Base-by-base conservation (phyloP, 106 monocot genomes). In the Platanthera zijinensis region DNA sequence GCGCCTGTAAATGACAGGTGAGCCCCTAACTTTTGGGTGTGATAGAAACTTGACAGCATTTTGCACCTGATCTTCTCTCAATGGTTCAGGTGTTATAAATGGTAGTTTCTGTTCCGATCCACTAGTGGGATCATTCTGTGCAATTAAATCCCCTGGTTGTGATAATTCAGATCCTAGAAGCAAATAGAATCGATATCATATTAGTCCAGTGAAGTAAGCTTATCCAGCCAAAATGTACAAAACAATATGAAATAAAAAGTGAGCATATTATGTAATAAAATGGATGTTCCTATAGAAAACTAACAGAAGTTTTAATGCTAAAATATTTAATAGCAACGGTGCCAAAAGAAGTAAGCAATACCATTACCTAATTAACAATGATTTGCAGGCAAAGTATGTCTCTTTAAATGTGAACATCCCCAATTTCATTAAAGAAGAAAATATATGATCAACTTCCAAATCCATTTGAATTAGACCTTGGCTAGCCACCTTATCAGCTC, bases 1-100 rank as follows among this genome's bases (percentile, higher is more conserved):
- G 52, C 92, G 99, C 46, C 99, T 83, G 49, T 90, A 88, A 56
- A 92, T 79, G 2, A 99, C 82, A 7, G 99, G 88, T 57, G 99
- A 99, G 49, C 90, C 85, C 75, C 82, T 94, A 19, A 99, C 99
- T 87, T 81, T 94, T 21, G 94, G 99, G 82, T 99, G 94, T 54
- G 89, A 92, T 7, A 99, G 79, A 85, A 99, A 99, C 48, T 94
- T 94, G 19, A 94, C 90, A 67, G 99, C 99, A 85, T 99, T 99
- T 73, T 94, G 86, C 22, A 99, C 88, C 89, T 99, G 94, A 18
- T 99, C 99, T 74, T 99, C 99, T 52, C 99, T 83, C 68, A 99
- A 78, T 22, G 91, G 91, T 71, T 89, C 83, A 3, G 85, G 74
- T 56, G 57, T 76, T 28, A 79, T 57, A 86, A 85, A 66, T 13